Evolutionary conservation across 2,329 filamentous ascomycete species (phyloP).

Genomic region (Cadophora sp.): DNA sequence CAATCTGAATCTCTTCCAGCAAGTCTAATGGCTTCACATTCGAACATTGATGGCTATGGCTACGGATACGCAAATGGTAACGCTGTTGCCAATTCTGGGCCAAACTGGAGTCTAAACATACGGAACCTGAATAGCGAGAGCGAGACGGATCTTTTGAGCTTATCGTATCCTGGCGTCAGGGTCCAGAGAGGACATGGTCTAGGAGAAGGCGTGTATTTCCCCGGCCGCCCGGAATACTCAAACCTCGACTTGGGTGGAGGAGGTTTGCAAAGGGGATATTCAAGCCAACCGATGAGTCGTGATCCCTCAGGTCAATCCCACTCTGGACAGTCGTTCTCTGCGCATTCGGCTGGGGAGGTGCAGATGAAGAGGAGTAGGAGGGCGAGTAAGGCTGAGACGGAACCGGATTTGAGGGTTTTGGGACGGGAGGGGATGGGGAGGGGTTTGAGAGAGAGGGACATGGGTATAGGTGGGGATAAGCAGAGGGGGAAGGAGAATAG

Average conservation of each 20-base stretch:
- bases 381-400: conserved; percentile 41
- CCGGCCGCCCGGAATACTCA: conserved; percentile 49
- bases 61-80: neutral
- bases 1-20: conserved; percentile 30
- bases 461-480: neutral
- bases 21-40: conserved; percentile 17
- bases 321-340: conserved; percentile 43
- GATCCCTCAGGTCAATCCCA: conserved; percentile 53
- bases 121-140: too few species aligned
- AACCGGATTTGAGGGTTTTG: conserved; percentile 29
- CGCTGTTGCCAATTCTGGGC: neutral
- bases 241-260: conserved; percentile 35
- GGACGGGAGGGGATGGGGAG: conserved; percentile 10
- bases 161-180: conserved; percentile 33
- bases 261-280: conserved; percentile 48
- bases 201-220: conserved; percentile 28
- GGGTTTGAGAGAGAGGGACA: neutral
- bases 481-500: conserved; percentile 27
- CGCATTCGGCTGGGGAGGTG: conserved; percentile 18
- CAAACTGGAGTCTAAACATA: too few species aligned
- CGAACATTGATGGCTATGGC: neutral
- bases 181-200: neutral
- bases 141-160: conserved; percentile 28
- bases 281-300: conserved; percentile 58
- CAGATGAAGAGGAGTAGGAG: conserved; percentile 14